Evolutionary conservation across 305 asterid species (phyloP), one percentile per base, ranked within the genome.

Genomic region (Fraxinus dipetala): DNA sequence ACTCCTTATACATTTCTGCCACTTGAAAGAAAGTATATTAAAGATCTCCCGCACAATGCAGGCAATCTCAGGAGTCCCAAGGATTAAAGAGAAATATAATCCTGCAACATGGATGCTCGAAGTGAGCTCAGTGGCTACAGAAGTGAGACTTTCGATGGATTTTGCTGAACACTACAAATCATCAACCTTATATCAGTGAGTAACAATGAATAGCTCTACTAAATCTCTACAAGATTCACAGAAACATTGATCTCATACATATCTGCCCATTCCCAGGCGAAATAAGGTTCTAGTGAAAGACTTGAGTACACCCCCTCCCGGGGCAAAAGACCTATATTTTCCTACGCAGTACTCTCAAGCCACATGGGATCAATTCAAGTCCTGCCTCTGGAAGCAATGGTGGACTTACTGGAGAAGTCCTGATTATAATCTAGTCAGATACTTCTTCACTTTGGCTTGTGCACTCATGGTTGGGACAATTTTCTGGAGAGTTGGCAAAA

Each of bases 391-490:
- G 97, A 92, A 92, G 84, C 93, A 88, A 75, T 86, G 88, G 89
- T 86, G 88, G 91, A 89, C 92, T 82, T 90, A 92, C 81, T 90
- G 94, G 97, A 90, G 95, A 84, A 91, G 91, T 76, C 95, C 95
- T 36, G 94, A 92, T 79, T 92, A 92, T 79, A 92, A 91, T 76
- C 92, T 91, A 70, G 94, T 89, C 14, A 79, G 97, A 87, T 90
- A 80, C 76, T 89, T 91, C 88, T 90, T 87, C 89, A 90, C 89
- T 80, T 80, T 92, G 31, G 91, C 84, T 63, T 89, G 93, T 80
- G 93, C 95, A 6, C 85, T 92, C 36, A 16, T 91, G 84, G 84
- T 91, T 5, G 94, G 97, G 14, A 87, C 94, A 30, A 87, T 92
- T 36, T 92, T 92, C 82, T 90, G 95, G 95, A 75, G 63, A 5